Evolutionary conservation across 164 flowering plant species (phyloP), one percentile per base, ranked within the genome.

Genomic region (Stephania yunnanensis): DNA sequence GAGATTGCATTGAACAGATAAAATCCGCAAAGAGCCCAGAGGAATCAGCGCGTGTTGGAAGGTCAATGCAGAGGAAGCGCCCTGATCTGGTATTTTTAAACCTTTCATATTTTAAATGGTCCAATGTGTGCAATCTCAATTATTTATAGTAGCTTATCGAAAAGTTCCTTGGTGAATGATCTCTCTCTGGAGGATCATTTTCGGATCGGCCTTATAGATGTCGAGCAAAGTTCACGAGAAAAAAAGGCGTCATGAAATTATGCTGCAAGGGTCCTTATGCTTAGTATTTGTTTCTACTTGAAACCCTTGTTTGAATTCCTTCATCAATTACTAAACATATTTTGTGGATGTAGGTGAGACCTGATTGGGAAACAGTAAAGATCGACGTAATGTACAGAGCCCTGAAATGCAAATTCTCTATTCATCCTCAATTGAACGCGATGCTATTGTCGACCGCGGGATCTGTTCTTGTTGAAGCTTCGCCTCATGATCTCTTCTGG

Each of bases 401-500:
- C 36, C 75, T 95, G 76, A 95, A 92, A 80, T 89, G 95, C 86
- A 95, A 95, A 84, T 95, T 95, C 80, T 90, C 94, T 1, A 88
- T 86, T 36, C 91, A 95, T 77, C 95, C 95, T 71, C 92, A 93
- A 77, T 78, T 95, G 78, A 90, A 86, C 58, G 87, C 92, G 1
- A 84, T 95, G 92, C 84, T 95, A 50, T 88, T 93, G 7, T 90
- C 96, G 19, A 93, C 98, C 71, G 88, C 82, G 50, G 99, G 99
- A 9, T 92, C 90, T 11, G 90, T 91, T 77, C 92, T 95, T 3
- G 99, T 95, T 71, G 98, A 93, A 86, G 97, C 97, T 73, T 95
- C 98, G 19, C 99, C 99, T 0, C 95, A 91, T 73, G 99, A 95
- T 81, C 94, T 90, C n/a, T 95, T 92, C 72, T 92, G 97, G 98